Base-by-base conservation (phyloP, 192 early-diverging fungal species). In the Backusella tarrabulga region DNA sequence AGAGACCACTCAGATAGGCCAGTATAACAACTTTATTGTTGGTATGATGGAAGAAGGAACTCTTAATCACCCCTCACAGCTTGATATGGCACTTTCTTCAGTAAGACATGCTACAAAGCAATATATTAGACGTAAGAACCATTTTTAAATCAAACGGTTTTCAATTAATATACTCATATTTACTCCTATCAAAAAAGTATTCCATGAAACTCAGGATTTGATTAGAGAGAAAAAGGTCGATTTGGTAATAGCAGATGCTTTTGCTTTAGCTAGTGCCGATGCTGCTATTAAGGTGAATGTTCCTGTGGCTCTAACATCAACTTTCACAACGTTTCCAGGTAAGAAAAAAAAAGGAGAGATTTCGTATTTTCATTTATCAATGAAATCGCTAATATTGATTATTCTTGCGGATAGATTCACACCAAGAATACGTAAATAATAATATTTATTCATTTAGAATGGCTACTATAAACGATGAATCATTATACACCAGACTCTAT, bases 281-380 rank as follows among this genome's bases (percentile, higher is more conserved):
- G 68, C 68, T 2, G 68, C 68, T 23, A 70, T 70, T 38, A 1
- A 41, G 14, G 15, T 21, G 23, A 41, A 70, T 0, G 26, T 70
- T 12, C 68, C 68, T 1, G 68, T 70, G 3, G 38, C 36, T 3
- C 6, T 70, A 41, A 70, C 68, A 3, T 38, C 68, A 38, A 70
- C 68, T 23, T 38, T 70, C 11, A 36, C 35, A 2, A 70, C 60
- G 19, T 68, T n/a, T 68, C 60, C 74, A n/a, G 79, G 79, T 80
- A 76, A 76, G 56, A 63, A 63, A 63, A 63, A 60, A 29, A 63
- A 60, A 0, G 21, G 14, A 15, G 8, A 54, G 14, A 14, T 2
- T 14, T 14, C 14, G 42, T 44, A 44, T 44, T 44, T 44, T 14
- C 42, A 50, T 19, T 5, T 11, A 40, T 70, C 21, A 38, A 70